A percentile compares a stretch with the other conserved stretches of the same genome.
These are phyloP conservation scores for Daedalea quercina DNA, from an alignment of 768 basidiomycete genomes.

Conservation along the genomic window DNA sequence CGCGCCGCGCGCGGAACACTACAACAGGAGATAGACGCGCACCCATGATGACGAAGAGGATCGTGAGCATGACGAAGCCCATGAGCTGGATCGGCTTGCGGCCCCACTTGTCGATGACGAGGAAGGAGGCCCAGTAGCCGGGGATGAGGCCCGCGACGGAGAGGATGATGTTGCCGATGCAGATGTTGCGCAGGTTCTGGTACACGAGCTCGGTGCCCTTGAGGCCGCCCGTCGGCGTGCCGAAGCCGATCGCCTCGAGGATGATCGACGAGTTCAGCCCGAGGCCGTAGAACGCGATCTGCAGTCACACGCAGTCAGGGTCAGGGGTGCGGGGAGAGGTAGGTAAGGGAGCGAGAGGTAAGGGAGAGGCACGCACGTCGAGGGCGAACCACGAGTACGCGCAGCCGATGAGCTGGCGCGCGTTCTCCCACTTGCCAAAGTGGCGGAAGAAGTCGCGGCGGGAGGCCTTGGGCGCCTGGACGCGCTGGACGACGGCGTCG, in stretches of 20 bases:
- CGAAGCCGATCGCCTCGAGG: slow-evolving; percentile 69
- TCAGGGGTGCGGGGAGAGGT: slow-evolving; percentile 8
- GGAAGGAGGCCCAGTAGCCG: slow-evolving; percentile 61
- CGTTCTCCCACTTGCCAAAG: slow-evolving; percentile 70
- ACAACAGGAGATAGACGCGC: not conserved
- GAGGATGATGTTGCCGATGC: slow-evolving; percentile 71
- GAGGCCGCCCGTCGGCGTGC: slow-evolving; percentile 33
- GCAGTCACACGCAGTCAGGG: not conserved
- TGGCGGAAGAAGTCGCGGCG: slow-evolving; percentile 47
- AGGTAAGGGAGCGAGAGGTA: not conserved
- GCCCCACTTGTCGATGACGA: slow-evolving; percentile 73
- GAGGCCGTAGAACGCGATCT: slow-evolving; percentile 87
- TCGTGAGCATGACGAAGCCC: slow-evolving; percentile 29
- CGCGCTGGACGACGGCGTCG: slow-evolving; percentile 52
- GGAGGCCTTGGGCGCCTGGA: slow-evolving; percentile 35
- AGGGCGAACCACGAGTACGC: slow-evolving; percentile 88
- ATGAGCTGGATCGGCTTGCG: slow-evolving; percentile 53
- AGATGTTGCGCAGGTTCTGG: slow-evolving; percentile 54
- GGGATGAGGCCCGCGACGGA: slow-evolving; percentile 77
- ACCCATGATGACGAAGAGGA: slow-evolving; percentile 27
- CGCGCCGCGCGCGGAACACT: not conserved
- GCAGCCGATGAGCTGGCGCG: slow-evolving; percentile 76
- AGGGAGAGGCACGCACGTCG: slow-evolving; percentile 37
- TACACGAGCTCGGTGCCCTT: slow-evolving; percentile 36
- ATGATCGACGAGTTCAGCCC: slow-evolving; percentile 80